Conservation (phyloP, 2,329 filamentous ascomycete genomes). For the Microdochium paspali region DNA sequence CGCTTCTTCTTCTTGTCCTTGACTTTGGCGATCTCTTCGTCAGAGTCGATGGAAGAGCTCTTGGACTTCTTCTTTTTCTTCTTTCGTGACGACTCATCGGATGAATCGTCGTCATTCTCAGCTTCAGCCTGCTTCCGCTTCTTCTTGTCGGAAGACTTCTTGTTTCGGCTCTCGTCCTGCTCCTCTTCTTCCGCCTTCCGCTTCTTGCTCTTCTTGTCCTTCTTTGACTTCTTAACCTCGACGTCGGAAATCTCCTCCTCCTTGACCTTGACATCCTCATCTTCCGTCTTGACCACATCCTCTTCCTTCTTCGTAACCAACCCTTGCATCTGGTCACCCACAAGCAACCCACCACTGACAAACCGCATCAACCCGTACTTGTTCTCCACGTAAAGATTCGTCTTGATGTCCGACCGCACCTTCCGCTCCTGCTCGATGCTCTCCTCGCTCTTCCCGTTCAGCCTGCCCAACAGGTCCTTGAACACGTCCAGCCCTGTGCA, state of each 20-base stretch:
- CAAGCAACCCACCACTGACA: slow-evolving; percentile 68
- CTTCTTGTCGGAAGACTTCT: slow-evolving; percentile 10
- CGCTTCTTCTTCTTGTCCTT: slow-evolving; percentile 23
- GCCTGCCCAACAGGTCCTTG: slow-evolving; percentile 72
- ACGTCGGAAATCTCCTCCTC: slow-evolving; percentile 9
- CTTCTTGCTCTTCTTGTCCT: slow-evolving; percentile 30
- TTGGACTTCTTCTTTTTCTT: slow-evolving; percentile 15
- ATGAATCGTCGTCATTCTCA: slow-evolving; percentile 11
- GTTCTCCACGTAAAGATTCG: slow-evolving; percentile 62
- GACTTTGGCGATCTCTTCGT: slow-evolving; percentile 22
- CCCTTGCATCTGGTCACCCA: slow-evolving; percentile 46
- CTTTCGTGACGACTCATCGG: slow-evolving; percentile 1
- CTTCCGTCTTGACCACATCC: slow-evolving; percentile 16
- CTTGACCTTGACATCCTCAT: slow-evolving; percentile 9
- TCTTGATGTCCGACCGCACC: slow-evolving; percentile 58
- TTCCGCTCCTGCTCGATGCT: slow-evolving; percentile 62
- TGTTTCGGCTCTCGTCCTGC: slow-evolving; percentile 3
- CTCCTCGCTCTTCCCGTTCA: slow-evolving; percentile 81
- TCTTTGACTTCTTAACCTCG: slow-evolving; percentile 16
- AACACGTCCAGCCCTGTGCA: slow-evolving; percentile 82
- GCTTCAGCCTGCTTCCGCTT: slow-evolving; percentile 10
- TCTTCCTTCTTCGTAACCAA: slow-evolving; percentile 29
- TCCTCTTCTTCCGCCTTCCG: slow-evolving; percentile 23
- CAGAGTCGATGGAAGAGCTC: slow-evolving; percentile 13
- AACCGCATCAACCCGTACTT: slow-evolving; percentile 79